These are phyloP conservation scores for Viola odorata DNA, from an alignment of 345 rosid species.

Conservation along the genomic window DNA sequence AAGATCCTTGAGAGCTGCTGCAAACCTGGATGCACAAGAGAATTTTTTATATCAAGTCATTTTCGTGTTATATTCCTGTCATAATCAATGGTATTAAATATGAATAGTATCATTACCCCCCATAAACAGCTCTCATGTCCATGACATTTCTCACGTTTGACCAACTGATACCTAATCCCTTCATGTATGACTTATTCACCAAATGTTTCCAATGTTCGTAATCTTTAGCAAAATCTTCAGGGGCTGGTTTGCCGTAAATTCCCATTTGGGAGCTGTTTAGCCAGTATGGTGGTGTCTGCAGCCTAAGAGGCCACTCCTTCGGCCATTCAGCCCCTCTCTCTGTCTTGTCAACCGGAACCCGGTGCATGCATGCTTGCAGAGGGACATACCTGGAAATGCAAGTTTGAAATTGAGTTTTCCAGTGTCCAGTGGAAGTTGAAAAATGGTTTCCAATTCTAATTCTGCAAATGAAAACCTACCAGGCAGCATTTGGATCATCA, in stretches of 20 bases:
- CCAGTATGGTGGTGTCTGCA: conserved; percentile 72
- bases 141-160: conserved; percentile 70
- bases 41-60: not conserved
- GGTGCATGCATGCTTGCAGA: conserved; percentile 77
- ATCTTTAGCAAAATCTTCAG: conserved; percentile 64
- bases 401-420: not conserved
- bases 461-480: conserved; percentile 35
- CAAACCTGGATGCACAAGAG: conserved; percentile 46
- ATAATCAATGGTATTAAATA: not conserved
- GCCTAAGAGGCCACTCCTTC: conserved; percentile 59
- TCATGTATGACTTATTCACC: conserved; percentile 61
- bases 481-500: conserved; percentile 85
- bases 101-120: conserved; percentile 45
- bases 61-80: not conserved
- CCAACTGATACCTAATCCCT: conserved; percentile 78
- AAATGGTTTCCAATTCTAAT: not conserved
- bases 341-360: conserved; percentile 33
- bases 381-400: conserved; percentile 71
- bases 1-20: conserved; percentile 73
- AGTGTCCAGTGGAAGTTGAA: too few species aligned
- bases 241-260: conserved; percentile 87
- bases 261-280: conserved; percentile 83
- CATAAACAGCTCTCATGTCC: conserved; percentile 96
- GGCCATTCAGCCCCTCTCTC: conserved; percentile 82
- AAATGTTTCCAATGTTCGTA: conserved; percentile 76